Conservation (phyloP, 2,329 filamentous ascomycete species). For the Trichoderma aggressivum region DNA sequence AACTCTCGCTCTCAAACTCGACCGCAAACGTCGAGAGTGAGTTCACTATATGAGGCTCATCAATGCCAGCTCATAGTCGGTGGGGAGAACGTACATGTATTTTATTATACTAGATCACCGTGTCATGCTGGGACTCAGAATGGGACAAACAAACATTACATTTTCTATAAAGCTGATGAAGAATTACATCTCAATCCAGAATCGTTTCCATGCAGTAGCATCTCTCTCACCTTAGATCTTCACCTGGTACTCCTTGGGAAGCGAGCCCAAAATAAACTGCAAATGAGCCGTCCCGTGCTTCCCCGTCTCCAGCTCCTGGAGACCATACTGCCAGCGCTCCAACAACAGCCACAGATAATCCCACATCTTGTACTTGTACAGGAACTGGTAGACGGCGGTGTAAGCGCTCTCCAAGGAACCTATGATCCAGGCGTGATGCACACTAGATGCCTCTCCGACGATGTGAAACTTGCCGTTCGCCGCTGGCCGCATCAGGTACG, state of each 20-base stretch:
- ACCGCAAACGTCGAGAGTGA: not conserved
- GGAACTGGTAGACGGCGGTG: not conserved
- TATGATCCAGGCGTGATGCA: not conserved
- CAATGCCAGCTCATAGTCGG: accelerated
- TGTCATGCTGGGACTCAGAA: not conserved
- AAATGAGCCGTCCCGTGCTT: not conserved
- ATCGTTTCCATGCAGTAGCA: accelerated
- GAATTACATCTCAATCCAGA: not conserved
- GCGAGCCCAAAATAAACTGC: not conserved
- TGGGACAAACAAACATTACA: not conserved
- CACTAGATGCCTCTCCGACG: not conserved
- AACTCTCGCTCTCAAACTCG: not conserved
- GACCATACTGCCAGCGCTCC: not conserved
- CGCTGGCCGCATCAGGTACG: not conserved
- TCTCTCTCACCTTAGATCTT: not conserved
- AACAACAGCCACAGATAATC: not conserved
- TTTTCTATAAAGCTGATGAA: not conserved
- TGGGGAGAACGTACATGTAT: no score
- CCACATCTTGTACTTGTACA: not conserved
- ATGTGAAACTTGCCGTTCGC: not conserved
- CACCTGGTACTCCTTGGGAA: not conserved
- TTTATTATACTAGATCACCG: not conserved
- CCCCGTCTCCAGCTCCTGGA: not conserved
- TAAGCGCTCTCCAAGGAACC: not conserved
- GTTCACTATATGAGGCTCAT: not conserved